Conservation (phyloP, 306 rosid genomes). For the Glycine latifolia region DNA sequence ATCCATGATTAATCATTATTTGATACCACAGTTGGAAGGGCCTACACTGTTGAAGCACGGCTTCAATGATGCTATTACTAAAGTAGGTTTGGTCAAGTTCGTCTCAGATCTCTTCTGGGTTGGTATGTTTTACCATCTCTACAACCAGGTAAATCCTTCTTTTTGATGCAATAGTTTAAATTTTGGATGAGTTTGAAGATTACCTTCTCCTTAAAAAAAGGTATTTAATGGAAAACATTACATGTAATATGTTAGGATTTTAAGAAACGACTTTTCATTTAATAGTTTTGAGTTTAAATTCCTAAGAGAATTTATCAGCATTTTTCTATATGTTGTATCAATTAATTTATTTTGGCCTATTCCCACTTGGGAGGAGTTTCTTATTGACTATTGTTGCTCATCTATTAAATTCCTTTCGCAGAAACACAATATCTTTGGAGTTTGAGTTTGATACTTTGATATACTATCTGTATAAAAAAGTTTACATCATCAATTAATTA, state of each 20-base stretch:
- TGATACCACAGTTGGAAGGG: constrained; percentile 74
- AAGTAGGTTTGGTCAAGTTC: constrained; percentile 88
- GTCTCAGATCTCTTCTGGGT: constrained; percentile 91
- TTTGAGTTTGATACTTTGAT: not conserved
- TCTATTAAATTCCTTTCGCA: not conserved
- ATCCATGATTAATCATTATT: constrained; percentile 32
- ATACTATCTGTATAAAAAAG: too few relatives aligned
- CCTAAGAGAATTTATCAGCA: not conserved
- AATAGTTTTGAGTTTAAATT: not conserved
- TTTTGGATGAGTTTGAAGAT: constrained; percentile 25
- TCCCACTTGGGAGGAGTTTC: not conserved
- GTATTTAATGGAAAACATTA: not conserved
- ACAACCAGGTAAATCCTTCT: constrained; percentile 78
- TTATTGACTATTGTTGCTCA: not conserved
- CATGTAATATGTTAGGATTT: not conserved
- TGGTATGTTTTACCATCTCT: constrained; percentile 95
- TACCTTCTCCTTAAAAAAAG: not conserved
- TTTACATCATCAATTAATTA: too few relatives aligned
- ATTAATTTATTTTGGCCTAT: constrained; percentile 12
- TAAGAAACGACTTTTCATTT: not conserved
- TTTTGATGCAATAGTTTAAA: constrained; percentile 1
- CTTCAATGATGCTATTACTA: constrained; percentile 81
- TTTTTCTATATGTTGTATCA: not conserved
- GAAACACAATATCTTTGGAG: not conserved
- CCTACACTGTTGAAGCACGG: constrained; percentile 81